Percentiles rank a stretch among this genome's conserved stretches.
Evolutionary conservation across 1,284 basidiomycete genomes (phyloP).

Genomic region (Cryptococcus sp.): DNA sequence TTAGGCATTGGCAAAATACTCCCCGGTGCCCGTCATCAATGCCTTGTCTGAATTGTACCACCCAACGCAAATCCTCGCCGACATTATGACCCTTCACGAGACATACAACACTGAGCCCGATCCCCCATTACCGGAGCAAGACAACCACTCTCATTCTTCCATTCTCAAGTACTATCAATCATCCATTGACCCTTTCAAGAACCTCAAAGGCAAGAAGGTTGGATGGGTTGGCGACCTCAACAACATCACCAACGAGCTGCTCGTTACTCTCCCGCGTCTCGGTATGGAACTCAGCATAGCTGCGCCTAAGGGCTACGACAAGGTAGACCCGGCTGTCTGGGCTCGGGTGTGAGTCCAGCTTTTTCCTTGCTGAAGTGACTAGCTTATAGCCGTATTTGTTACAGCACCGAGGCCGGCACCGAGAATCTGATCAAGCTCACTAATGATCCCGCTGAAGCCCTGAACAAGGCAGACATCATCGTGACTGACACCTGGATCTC

Average conservation of each 20-base stretch:
- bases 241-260: slow-evolving; percentile 96
- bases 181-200: slow-evolving; percentile 30
- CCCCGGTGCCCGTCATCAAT: slow-evolving; percentile 90
- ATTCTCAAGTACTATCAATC: slow-evolving; percentile 15
- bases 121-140: neutral
- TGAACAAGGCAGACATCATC: slow-evolving; percentile 86
- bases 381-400: slow-evolving; percentile 3
- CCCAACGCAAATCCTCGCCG: slow-evolving; percentile 92
- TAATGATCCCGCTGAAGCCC: slow-evolving; percentile 72
- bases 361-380: neutral
- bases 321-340: slow-evolving; percentile 78
- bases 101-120: slow-evolving; percentile 34
- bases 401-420: slow-evolving; percentile 47
- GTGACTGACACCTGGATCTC: slow-evolving; percentile 98
- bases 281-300: slow-evolving; percentile 87
- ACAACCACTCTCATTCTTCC: slow-evolving; percentile 12
- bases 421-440: slow-evolving; percentile 45
- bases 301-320: slow-evolving; percentile 64
- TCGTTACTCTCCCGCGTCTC: slow-evolving; percentile 87
- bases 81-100: slow-evolving; percentile 87
- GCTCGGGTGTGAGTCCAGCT: slow-evolving; percentile 60
- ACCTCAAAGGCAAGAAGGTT: slow-evolving; percentile 64
- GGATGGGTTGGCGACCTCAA: slow-evolving; percentile 95
- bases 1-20: slow-evolving; percentile 83
- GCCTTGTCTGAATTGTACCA: slow-evolving; percentile 95